A percentile compares a stretch with the other conserved stretches of the same genome.
These are phyloP conservation scores for Talaromyces sp. DNA, from an alignment of 2,329 filamentous ascomycete genomes.

Conservation along the genomic window DNA sequence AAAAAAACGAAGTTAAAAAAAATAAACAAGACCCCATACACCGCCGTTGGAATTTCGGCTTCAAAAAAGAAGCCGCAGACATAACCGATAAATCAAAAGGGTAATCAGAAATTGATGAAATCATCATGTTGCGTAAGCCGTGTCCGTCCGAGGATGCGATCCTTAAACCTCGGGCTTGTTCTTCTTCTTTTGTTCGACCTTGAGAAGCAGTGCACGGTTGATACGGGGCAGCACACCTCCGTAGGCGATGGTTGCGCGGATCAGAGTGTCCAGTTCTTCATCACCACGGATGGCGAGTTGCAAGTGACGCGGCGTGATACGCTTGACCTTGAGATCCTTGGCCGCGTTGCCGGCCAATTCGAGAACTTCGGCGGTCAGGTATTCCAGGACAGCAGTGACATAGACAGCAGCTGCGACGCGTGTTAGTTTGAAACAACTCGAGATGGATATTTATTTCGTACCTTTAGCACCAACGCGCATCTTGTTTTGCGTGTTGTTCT, in stretches of 20 bases:
- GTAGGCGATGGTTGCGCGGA: conserved; percentile 95
- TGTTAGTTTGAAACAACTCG: background rate
- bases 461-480: conserved; percentile 97
- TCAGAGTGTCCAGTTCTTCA: conserved; percentile 95
- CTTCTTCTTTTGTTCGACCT: conserved; percentile 98
- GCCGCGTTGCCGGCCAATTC: conserved; percentile 97
- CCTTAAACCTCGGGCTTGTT: conserved; percentile 44
- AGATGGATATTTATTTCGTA: conserved; percentile 21
- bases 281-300: conserved; percentile 98
- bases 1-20: background rate
- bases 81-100: background rate
- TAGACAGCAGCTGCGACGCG: conserved; percentile 75
- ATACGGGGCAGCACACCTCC: conserved; percentile 98
- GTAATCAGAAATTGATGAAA: background rate
- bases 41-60: background rate
- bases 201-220: conserved; percentile 91
- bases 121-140: background rate
- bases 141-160: background rate
- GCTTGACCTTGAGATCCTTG: conserved; percentile 99
- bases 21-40: background rate
- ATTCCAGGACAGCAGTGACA: conserved; percentile 95
- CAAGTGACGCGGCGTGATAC: conserved; percentile 95
- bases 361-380: conserved; percentile 94
- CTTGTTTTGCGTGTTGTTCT: conserved; percentile 99
- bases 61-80: background rate